These are phyloP conservation scores for Pyrus bretschneideri DNA, from an alignment of 306 rosid species.

Conservation along the genomic window DNA sequence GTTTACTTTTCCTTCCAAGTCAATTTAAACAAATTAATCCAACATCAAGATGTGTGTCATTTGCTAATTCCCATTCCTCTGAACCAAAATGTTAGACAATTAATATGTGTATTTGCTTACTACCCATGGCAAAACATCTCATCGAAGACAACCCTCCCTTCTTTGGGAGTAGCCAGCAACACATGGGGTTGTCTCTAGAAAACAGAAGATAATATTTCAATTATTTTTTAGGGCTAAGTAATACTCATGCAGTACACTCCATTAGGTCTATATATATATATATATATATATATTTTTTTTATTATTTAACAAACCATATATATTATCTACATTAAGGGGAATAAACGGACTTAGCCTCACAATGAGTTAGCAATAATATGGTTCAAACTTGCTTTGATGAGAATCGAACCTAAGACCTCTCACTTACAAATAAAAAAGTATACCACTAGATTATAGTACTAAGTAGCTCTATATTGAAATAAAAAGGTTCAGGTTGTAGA, in stretches of 20 bases:
- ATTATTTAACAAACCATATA: too few relatives aligned
- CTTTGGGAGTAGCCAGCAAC: conserved; percentile 7
- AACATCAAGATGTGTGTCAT: neutral
- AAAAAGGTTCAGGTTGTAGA: neutral
- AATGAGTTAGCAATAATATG: too few relatives aligned
- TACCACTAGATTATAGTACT: too few relatives aligned
- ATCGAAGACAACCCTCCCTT: neutral
- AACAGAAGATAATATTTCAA: neutral
- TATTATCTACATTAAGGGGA: too few relatives aligned
- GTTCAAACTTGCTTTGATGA: too few relatives aligned
- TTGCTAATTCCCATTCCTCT: neutral
- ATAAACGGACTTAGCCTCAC: accelerated
- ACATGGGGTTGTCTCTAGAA: neutral
- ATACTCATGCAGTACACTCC: neutral
- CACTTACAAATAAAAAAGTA: too few relatives aligned
- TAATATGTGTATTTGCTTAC: neutral
- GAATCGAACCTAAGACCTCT: too few relatives aligned
- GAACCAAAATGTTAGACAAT: neutral
- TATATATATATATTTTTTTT: neutral
- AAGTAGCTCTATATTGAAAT: too few relatives aligned
- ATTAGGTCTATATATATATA: neutral
- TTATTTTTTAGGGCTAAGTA: neutral
- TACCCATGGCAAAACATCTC: neutral
- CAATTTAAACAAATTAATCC: neutral
- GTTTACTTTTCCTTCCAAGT: neutral